These are phyloP conservation scores for Fusarium circinatum DNA, from an alignment of 2,329 filamentous ascomycete genomes.

Conservation along the genomic window DNA sequence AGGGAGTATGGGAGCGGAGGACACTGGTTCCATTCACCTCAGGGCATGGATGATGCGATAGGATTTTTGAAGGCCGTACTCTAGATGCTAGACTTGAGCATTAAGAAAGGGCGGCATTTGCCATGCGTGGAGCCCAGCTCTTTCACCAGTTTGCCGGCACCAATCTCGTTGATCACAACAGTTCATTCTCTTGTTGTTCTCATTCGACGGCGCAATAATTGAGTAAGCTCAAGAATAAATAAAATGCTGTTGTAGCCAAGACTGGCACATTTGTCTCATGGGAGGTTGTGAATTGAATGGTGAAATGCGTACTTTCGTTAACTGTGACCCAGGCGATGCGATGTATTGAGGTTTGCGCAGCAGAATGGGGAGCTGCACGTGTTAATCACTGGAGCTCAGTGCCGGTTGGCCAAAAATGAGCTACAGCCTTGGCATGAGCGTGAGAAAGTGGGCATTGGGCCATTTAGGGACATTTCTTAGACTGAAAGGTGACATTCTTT, in stretches of 20 bases:
- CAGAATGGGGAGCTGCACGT: not conserved
- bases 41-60: conserved; percentile 55
- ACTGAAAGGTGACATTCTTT: not conserved
- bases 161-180: not conserved
- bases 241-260: not conserved
- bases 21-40: conserved; percentile 58
- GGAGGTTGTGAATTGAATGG: not conserved
- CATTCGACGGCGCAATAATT: no score
- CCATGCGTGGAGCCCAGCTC: not conserved
- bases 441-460: not conserved
- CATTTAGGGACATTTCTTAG: not conserved
- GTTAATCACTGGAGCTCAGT: not conserved
- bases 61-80: conserved; percentile 43
- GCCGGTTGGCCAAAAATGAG: not conserved
- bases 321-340: not conserved
- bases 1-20: conserved; percentile 55
- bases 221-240: no score
- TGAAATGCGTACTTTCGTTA: not conserved
- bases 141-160: fast-evolving
- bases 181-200: not conserved
- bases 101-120: fast-evolving
- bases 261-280: not conserved
- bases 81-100: not conserved
- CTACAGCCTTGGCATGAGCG: not conserved
- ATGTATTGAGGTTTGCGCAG: not conserved